phyloP scores from a whole-genome alignment of 140 eudicot species.

The Anethum foeniculum region DNA sequence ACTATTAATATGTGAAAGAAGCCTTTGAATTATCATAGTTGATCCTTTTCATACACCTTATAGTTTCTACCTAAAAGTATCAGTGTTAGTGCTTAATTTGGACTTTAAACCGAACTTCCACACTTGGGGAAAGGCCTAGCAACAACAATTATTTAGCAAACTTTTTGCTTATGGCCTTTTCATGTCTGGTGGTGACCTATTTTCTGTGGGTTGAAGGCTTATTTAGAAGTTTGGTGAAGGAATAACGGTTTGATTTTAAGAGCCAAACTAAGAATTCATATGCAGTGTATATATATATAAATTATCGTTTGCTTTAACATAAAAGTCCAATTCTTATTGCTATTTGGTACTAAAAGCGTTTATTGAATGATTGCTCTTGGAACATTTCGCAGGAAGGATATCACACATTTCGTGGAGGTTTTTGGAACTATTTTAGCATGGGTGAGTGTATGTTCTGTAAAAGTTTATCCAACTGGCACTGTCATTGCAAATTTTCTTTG shows the following conservation, averaged over 20 bases:
- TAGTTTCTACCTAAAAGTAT: not conserved
- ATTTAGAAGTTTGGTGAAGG: not conserved
- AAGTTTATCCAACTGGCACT: not conserved
- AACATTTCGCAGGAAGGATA: constrained; percentile 54
- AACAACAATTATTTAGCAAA: not conserved
- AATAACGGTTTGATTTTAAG: not conserved
- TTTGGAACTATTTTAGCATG: constrained; percentile 97
- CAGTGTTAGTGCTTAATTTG: not conserved
- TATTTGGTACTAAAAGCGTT: not conserved
- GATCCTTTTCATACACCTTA: not conserved
- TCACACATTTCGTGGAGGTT: constrained; percentile 87
- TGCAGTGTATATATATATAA: not conserved
- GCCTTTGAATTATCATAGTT: not conserved
- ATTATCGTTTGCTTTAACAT: not conserved
- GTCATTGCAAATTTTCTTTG: not conserved
- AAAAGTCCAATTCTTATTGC: not conserved
- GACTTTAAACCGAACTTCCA: not conserved
- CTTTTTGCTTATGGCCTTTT: not conserved
- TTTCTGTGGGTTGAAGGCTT: not conserved
- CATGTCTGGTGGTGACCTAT: not conserved
- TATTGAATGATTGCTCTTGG: constrained; percentile 2
- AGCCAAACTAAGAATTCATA: not conserved
- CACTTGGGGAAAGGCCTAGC: not conserved
- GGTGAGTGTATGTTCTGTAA: constrained; percentile 37
- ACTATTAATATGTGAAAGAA: not conserved